Percentiles rank a stretch among this genome's conserved stretches.
Conservation (phyloP, 1,284 basidiomycete species). For the Rhodotorula sp. region DNA sequence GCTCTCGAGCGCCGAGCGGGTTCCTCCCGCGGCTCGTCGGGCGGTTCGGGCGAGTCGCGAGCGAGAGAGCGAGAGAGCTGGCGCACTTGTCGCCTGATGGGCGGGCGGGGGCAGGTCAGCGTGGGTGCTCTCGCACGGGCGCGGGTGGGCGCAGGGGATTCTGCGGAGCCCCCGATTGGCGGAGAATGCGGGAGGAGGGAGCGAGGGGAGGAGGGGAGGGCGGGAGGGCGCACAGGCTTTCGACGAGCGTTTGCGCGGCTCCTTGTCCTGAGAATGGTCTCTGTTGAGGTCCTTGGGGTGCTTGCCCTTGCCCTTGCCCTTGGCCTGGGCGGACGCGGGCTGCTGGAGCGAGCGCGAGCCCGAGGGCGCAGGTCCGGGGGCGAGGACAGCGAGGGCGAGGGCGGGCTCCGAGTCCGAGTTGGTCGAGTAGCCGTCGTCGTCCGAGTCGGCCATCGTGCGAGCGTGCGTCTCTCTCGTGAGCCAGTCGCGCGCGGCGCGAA, state of each 20-base stretch:
- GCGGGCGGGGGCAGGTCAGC: background rate
- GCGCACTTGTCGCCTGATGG: slow-evolving; percentile 31
- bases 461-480: too few species aligned
- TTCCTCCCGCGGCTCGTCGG: background rate
- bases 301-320: slow-evolving; percentile 13
- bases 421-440: slow-evolving; percentile 9
- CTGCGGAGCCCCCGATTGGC: background rate
- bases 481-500: background rate
- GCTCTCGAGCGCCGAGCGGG: too few species aligned
- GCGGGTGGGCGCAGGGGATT: background rate
- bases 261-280: background rate
- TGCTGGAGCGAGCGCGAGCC: background rate
- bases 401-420: slow-evolving; percentile 3
- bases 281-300: background rate
- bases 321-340: background rate
- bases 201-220: background rate
- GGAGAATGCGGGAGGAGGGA: background rate
- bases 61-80: too few species aligned
- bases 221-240: slow-evolving; percentile 34
- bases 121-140: too few species aligned
- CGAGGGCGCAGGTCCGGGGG: too few species aligned
- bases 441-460: background rate
- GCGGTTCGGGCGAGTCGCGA: background rate
- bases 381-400: background rate
- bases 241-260: slow-evolving; percentile 20